Evolutionary conservation across 805 yeast genomes (phyloP), one percentile per base, ranked within the genome.

Genomic region (Kluyveromyces starmeri): DNA sequence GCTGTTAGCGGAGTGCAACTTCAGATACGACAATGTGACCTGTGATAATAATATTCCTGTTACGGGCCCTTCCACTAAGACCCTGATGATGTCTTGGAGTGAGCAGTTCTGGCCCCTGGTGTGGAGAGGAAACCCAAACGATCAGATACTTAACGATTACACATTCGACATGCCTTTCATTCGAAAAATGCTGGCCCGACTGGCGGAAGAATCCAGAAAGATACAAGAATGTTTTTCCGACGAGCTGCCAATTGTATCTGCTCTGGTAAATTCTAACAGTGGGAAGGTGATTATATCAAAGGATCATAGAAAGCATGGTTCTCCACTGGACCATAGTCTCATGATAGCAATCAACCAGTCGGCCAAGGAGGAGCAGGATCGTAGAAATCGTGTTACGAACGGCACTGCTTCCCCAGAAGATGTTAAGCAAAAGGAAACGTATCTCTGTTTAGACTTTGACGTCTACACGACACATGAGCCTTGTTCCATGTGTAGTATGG

Each of bases 401-500:
- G 34, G 27, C 12, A 13, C 27, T 2, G 18, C 13, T 10, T n/a
- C 30, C 3, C 34, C 37, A 7, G 37, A 36, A n/a, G 26, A 28
- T 14, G 18, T 32, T 32, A 3, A 37, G 38, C 1, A 23, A 27
- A 4, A 38, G 35, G 27, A 41, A 33, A 28, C 49, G 20, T 92
- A 92, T 50, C 65, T 92, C 2, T 88, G 97, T 51, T 70, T 79
- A 22, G 72, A 78, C 35, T 68, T 75, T 44, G 77, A 83, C 41
- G 85, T 92, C 0, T 85, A 82, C 51, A 82, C 94, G 1, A 81
- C 95, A 0, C 95, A 86, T 53, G 98, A 92, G 55, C 98, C 98
- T 0, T 92, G 98, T 50, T 73, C 84, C 0, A 92, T 89, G 96
- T 92, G 98, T 51, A 62, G 83, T 5, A 92, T 92, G 98, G 97